Percentiles rank a stretch among this genome's conserved stretches.
Evolutionary conservation across 192 early-diverging fungal species (phyloP).

Genomic region (Mortierella alpina): DNA sequence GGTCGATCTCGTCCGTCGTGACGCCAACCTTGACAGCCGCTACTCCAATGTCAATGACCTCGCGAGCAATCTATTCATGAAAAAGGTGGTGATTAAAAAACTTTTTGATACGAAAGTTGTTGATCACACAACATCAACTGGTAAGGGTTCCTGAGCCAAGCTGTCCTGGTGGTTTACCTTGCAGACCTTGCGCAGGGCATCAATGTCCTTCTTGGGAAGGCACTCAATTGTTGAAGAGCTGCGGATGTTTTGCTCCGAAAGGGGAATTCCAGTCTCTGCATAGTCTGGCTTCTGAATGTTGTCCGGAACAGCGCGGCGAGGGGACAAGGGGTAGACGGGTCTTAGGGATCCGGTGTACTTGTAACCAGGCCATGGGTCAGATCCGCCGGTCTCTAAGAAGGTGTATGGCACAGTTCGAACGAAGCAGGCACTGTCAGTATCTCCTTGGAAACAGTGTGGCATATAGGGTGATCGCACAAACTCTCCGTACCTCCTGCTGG

Average conservation of each 20-base stretch:
- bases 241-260: constrained; percentile 77
- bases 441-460: too few relatives aligned
- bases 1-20: constrained; percentile 97
- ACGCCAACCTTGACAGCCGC: constrained; percentile 84
- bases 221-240: constrained; percentile 75
- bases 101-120: not conserved
- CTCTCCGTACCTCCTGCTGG: constrained; percentile 25
- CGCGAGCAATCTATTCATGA: constrained; percentile 77
- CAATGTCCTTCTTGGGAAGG: constrained; percentile 78
- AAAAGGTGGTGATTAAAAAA: not conserved
- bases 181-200: constrained; percentile 85
- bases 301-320: constrained; percentile 72
- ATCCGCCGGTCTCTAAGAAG: constrained; percentile 37
- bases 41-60: constrained; percentile 90
- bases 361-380: constrained; percentile 52
- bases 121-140: too few relatives aligned
- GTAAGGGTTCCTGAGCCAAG: too few relatives aligned
- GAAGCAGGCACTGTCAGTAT: too few relatives aligned
- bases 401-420: too few relatives aligned
- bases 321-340: constrained; percentile 82
- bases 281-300: constrained; percentile 81
- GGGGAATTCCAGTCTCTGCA: constrained; percentile 76
- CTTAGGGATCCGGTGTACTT: constrained; percentile 77
- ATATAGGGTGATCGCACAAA: too few relatives aligned
- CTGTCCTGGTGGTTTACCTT: constrained; percentile 53